These are phyloP conservation scores for Wolfiporia cocos DNA, from an alignment of 1,284 basidiomycete genomes.

Conservation along the genomic window DNA sequence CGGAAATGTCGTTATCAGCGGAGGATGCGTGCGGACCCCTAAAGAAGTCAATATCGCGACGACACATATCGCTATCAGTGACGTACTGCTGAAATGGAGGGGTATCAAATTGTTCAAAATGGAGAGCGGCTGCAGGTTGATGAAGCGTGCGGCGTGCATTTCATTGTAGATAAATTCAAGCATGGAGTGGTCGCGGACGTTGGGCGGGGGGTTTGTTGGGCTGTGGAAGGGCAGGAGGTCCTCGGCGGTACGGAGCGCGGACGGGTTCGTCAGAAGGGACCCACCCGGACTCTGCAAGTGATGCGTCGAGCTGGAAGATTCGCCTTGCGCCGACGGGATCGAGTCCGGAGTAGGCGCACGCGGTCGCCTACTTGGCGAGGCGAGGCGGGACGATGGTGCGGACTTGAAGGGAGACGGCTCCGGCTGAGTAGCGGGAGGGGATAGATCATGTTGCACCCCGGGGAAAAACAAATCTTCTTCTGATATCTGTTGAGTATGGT, in stretches of 20 bases:
- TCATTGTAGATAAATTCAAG: slow-evolving; percentile 60
- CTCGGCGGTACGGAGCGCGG: no score
- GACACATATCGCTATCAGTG: neutral
- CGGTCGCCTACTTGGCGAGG: no score
- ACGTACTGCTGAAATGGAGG: slow-evolving; percentile 52
- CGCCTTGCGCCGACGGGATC: no score
- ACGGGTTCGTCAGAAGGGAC: no score
- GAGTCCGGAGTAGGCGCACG: no score
- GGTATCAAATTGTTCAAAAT: slow-evolving; percentile 51
- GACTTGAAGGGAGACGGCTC: slow-evolving; percentile 6
- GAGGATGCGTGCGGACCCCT: slow-evolving; percentile 62
- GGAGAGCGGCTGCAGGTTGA: slow-evolving; percentile 58
- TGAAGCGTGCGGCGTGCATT: slow-evolving; percentile 59
- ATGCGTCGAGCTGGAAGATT: no score
- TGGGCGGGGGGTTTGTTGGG: slow-evolving; percentile 25
- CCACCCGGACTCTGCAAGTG: no score
- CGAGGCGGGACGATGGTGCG: no score
- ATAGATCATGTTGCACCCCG: slow-evolving; percentile 26
- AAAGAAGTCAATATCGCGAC: neutral
- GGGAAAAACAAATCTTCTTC: slow-evolving; percentile 71
- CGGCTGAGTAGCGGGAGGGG: slow-evolving; percentile 3
- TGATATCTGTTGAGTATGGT: slow-evolving; percentile 39
- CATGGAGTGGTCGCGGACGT: slow-evolving; percentile 63
- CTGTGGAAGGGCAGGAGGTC: slow-evolving; percentile 7
- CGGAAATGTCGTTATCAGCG: slow-evolving; percentile 53